Evolutionary conservation across 169 alveolate genomes (phyloP).

Genomic region (Plasmodium sp.): DNA sequence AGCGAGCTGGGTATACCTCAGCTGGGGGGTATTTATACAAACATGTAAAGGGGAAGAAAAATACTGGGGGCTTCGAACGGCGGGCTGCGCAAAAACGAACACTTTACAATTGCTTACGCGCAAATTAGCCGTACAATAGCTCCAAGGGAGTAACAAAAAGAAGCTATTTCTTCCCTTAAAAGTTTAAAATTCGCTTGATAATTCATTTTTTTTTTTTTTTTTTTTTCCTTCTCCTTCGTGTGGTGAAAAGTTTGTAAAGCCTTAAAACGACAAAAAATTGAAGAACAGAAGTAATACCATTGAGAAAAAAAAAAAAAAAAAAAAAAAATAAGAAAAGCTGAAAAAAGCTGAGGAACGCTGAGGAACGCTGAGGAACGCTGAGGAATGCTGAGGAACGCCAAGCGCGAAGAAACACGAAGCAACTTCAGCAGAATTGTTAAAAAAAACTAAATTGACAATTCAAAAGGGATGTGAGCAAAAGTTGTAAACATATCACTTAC

Average conservation of each 20-base stretch:
- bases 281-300: not conserved
- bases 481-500: not conserved
- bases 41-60: not conserved
- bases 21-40: not conserved
- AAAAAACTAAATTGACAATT: slow-evolving; percentile 41
- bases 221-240: not conserved
- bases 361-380: no score
- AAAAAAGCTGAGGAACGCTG: no score
- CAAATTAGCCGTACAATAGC: not conserved
- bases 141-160: not conserved
- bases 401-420: not conserved
- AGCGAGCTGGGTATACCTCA: not conserved
- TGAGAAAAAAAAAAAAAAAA: not conserved
- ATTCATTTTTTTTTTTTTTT: not conserved
- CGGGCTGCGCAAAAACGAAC: not conserved
- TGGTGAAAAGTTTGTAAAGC: not conserved
- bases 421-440: not conserved
- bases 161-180: not conserved
- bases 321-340: not conserved
- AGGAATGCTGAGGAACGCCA: not conserved
- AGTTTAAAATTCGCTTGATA: not conserved
- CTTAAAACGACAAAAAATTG: not conserved
- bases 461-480: slow-evolving; percentile 9
- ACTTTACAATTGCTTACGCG: not conserved
- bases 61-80: not conserved